A percentile compares a stretch with the other conserved stretches of the same genome.
phyloP scores from a whole-genome alignment of 306 rosid species.

The Adenanthera pavonina region DNA sequence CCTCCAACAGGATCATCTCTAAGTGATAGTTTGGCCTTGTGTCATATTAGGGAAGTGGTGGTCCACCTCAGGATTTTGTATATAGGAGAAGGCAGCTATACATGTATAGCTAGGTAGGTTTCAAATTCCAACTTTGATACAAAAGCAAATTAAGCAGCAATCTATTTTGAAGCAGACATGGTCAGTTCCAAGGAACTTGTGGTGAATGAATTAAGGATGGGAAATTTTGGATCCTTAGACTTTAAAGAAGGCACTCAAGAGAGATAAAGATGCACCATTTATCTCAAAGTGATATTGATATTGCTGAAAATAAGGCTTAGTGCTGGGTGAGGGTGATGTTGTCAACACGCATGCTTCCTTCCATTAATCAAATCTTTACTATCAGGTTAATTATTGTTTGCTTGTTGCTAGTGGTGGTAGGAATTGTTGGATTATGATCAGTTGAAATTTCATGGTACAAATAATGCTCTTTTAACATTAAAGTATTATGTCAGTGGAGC shows the following conservation, averaged over 20 bases:
- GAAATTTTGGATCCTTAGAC: not conserved
- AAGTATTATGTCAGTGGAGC: not conserved
- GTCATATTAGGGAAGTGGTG: constrained; percentile 9
- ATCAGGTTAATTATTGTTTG: not conserved
- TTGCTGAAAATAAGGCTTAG: not conserved
- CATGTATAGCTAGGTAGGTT: not conserved
- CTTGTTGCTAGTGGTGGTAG: constrained; percentile 33
- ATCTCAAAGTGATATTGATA: not conserved
- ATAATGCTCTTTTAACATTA: not conserved
- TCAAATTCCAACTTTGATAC: constrained; percentile 6
- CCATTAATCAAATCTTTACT: constrained; percentile 3
- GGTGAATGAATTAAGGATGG: not conserved
- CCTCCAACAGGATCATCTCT: not conserved
- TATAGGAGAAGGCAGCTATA: not conserved
- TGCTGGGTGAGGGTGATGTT: constrained; percentile 6
- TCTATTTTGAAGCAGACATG: not conserved
- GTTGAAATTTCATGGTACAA: not conserved
- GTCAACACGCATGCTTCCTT: constrained; percentile 35
- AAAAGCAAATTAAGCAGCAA: not conserved
- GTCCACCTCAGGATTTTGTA: constrained; percentile 30
- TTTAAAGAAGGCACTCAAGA: not conserved
- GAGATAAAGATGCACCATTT: constrained; percentile 10
- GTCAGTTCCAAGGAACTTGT: constrained; percentile 23
- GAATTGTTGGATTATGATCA: constrained; percentile 12
- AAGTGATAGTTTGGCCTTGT: not conserved